These are phyloP conservation scores for Aspergillus brasiliensis DNA, from an alignment of 2,329 filamentous ascomycete species.

Conservation along the genomic window DNA sequence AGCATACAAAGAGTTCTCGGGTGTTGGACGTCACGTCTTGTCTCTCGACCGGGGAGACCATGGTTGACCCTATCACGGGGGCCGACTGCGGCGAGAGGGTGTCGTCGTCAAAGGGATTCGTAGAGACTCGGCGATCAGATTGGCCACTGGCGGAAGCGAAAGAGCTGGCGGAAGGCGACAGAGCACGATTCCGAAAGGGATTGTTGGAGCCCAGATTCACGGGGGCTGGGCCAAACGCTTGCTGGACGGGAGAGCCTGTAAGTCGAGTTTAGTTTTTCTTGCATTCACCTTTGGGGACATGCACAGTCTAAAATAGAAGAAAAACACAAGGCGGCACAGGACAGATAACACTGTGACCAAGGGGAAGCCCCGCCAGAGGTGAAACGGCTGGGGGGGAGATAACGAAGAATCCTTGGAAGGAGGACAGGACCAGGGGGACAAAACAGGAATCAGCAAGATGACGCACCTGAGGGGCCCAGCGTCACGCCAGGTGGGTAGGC, in stretches of 20 bases:
- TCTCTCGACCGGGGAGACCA: slow-evolving; percentile 36
- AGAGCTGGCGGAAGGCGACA: slow-evolving; percentile 39
- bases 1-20: slow-evolving; percentile 63
- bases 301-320: slow-evolving; percentile 15
- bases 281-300: slow-evolving; percentile 4
- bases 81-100: slow-evolving; percentile 39
- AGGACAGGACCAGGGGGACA: slow-evolving; percentile 9
- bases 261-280: slow-evolving; percentile 8
- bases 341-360: slow-evolving; percentile 16
- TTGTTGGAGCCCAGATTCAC: slow-evolving; percentile 51
- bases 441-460: slow-evolving; percentile 20
- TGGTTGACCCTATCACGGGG: slow-evolving; percentile 30
- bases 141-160: slow-evolving; percentile 28
- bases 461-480: slow-evolving; percentile 38
- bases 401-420: slow-evolving; percentile 11
- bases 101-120: slow-evolving; percentile 61
- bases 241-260: slow-evolving; percentile 31
- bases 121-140: slow-evolving; percentile 55
- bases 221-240: slow-evolving; percentile 34
- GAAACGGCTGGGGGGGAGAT: slow-evolving; percentile 22
- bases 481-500: slow-evolving; percentile 37
- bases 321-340: slow-evolving; percentile 1
- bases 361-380: slow-evolving; percentile 21
- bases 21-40: slow-evolving; percentile 51
- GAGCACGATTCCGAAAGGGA: slow-evolving; percentile 52